Evolutionary conservation across 805 yeast genomes (phyloP), one percentile per base, ranked within the genome.

Genomic region (Candida krabiensis): DNA sequence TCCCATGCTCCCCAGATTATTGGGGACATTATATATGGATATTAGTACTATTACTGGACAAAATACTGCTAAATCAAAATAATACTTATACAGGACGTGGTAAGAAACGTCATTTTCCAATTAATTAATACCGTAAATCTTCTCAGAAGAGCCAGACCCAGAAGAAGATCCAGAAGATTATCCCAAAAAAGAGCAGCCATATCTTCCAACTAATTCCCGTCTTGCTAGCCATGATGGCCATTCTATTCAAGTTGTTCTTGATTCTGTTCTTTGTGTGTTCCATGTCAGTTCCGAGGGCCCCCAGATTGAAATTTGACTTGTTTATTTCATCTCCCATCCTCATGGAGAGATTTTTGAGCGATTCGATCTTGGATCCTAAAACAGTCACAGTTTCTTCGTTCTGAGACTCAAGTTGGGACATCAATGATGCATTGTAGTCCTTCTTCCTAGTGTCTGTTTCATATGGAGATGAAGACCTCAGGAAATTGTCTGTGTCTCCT

Each of bases 251-350:
- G 3, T 83, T 80, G 33, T 64, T 67, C 44, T 73, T 75, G 35
- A 83, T 68, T 39, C 67, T 64, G 2, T 59, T 52, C 14, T 75
- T 59, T 1, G 63, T 52, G 9, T 44, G 30, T 19, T 58, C 59
- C 60, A 64, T 54, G 41, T 62, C 63, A 12, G 52, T 51, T 6
- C 61, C 55, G 4, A 63, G 40, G 1, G 49, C 44, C 27, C 44
- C 38, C 22, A 63, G 40, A 33, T 47, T 53, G 13, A 54, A 39
- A 14, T 55, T 53, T 2, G 64, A 60, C 36, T 58, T 56, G 31
- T 56, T 69, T 28, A 82, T 83, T 54, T 82, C 85, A 41, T 74
- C 79, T 12, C 86, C 86, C 74, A 82, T 82, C 47, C 64, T 71
- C 31, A 71, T 33, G 2, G 83, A 70, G 17, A 81, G 59, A 32